A percentile compares a stretch with the other conserved stretches of the same genome.
These are phyloP conservation scores for Scheffersomyces spartinae DNA, from an alignment of 805 yeast species.

Conservation along the genomic window DNA sequence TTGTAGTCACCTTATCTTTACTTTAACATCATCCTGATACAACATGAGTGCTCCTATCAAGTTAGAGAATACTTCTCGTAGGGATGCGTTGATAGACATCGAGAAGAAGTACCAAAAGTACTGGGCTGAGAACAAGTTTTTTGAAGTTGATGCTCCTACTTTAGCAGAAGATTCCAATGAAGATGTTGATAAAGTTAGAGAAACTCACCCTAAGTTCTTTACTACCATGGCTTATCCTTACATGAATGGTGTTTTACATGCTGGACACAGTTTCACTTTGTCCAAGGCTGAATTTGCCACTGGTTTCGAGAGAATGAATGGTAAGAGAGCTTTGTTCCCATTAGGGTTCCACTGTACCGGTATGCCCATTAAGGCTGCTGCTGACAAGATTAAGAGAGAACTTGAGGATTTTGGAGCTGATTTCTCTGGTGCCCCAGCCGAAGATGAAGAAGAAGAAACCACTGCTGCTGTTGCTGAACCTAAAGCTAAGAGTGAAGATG, in stretches of 20 bases:
- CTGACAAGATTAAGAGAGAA: constrained; percentile 91
- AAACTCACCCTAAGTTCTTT: constrained; percentile 75
- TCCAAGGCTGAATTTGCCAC: constrained; percentile 87
- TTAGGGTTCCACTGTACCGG: constrained; percentile 99
- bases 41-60: constrained; percentile 30
- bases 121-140: constrained; percentile 81
- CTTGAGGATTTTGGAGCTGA: constrained; percentile 81
- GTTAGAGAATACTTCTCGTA: constrained; percentile 68
- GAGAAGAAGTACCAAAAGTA: constrained; percentile 79
- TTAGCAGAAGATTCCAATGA: constrained; percentile 41
- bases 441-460: constrained; percentile 38
- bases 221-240: constrained; percentile 97
- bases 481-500: constrained; percentile 48
- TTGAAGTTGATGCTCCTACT: constrained; percentile 83
- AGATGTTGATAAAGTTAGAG: constrained; percentile 50
- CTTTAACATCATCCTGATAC: too few species aligned
- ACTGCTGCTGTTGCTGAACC: constrained; percentile 18
- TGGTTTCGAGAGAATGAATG: constrained; percentile 92
- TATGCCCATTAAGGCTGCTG: constrained; percentile 94
- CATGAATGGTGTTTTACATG: constrained; percentile 97
- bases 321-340: constrained; percentile 87
- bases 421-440: constrained; percentile 56
- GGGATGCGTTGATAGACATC: constrained; percentile 83
- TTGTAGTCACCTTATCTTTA: too few species aligned
- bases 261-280: constrained; percentile 93